These are phyloP conservation scores for Theileria annulata DNA, from an alignment of 169 alveolate genomes.

Conservation along the genomic window DNA sequence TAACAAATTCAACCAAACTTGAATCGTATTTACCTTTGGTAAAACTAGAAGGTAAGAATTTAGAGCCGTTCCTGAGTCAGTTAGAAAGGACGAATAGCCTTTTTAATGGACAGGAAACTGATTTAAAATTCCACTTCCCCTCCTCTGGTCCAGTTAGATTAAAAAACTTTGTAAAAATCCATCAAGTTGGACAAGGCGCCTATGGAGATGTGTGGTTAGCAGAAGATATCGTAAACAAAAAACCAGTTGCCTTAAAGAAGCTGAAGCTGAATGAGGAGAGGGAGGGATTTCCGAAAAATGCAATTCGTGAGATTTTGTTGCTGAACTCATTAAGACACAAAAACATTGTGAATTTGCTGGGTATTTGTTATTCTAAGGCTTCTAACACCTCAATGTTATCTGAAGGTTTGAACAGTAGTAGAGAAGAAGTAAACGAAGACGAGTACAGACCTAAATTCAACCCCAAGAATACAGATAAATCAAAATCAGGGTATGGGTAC, in stretches of 20 bases:
- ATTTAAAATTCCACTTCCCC: background rate
- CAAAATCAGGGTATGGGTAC: background rate
- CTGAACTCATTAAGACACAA: slow-evolving; percentile 79
- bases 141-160: slow-evolving; percentile 54
- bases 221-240: slow-evolving; percentile 76
- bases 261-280: slow-evolving; percentile 81
- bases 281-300: slow-evolving; percentile 87
- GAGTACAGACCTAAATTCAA: background rate
- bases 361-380: slow-evolving; percentile 75
- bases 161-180: slow-evolving; percentile 78
- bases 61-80: slow-evolving; percentile 2
- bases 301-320: slow-evolving; percentile 83
- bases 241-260: slow-evolving; percentile 84
- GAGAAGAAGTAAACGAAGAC: background rate
- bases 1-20: background rate
- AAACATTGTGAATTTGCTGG: slow-evolving; percentile 79
- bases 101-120: background rate
- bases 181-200: slow-evolving; percentile 89
- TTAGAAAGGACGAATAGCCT: background rate
- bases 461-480: background rate
- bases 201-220: slow-evolving; percentile 91
- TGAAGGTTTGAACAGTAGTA: background rate
- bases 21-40: background rate
- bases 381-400: slow-evolving; percentile 15
- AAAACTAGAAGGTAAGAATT: background rate